Base-by-base conservation (phyloP, 345 rosid species). In the Hibiscus syriacus region DNA sequence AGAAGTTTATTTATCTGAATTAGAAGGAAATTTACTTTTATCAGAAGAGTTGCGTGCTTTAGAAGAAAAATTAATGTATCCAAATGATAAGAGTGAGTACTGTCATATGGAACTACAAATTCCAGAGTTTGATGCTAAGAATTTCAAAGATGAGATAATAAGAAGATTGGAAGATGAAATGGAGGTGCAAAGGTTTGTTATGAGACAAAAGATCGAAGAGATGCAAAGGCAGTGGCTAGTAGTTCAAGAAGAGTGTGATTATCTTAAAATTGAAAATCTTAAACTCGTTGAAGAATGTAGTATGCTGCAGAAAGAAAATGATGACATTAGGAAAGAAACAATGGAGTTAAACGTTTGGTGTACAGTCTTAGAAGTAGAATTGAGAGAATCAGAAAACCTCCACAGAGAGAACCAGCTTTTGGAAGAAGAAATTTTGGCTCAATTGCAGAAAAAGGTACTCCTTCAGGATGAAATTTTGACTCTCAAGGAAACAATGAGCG, bases 51-150 rank as follows among this genome's bases (percentile, higher is more conserved):
- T 81, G 61, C 75, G 70, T 69, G 84, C 83, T 64, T 50, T 83
- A 76, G 88, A 84, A 82, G 88, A 86, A 70, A 90, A 83, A 45
- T 71, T 83, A 57, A 77, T 85, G 70, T 83, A 87, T 67, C 59
- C 83, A 70, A 82, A 86, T 17, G 80, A 82, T 60, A 86, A 80
- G 60, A 77, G 70, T 71, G 88, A 77, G 68, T 74, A 77, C 27
- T 76, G 63, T 64, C 83, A 81, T 64, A 64, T 79, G 79, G 86
- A 83, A 45, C 39, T 80, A 26, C 79, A 83, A 73, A 83, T 75
- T 60, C 80, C 86, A 43, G 81, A 82, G 55, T 73, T 79, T 38
- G 62, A 50, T 45, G 75, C 74, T 41, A 29, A 16, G 45, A 74
- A 39, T 67, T 83, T 83, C 78, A 78, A 73, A 75, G 83, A 79